Evolutionary conservation across 176 grass and related monocot genomes (phyloP).

Genomic region (Coix lacrymajobi): DNA sequence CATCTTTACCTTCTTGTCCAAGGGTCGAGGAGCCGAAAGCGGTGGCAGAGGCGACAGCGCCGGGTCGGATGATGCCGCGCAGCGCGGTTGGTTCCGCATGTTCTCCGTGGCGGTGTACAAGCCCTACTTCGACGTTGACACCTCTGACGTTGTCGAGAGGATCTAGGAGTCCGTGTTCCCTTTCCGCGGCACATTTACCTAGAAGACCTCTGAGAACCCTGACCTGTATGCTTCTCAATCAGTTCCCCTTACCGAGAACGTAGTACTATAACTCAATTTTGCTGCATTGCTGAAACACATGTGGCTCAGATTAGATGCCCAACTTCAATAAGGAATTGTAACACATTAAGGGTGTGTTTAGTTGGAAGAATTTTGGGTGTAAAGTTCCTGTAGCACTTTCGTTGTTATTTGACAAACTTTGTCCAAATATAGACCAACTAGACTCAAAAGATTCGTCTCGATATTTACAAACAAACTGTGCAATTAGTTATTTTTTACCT

Average conservation of each 20-base stretch:
- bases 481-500: too few relatives aligned
- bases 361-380: too few relatives aligned
- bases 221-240: conserved; percentile 66
- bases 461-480: too few relatives aligned
- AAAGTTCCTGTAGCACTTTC: too few relatives aligned
- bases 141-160: conserved; percentile 85
- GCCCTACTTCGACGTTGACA: conserved; percentile 88
- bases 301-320: too few relatives aligned
- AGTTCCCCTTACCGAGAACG: neutral
- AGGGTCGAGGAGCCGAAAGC: conserved; percentile 29
- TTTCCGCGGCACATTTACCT: conserved; percentile 84
- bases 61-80: conserved; percentile 50
- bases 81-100: conserved; percentile 76
- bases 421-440: too few relatives aligned
- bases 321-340: too few relatives aligned
- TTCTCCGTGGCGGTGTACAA: conserved; percentile 88
- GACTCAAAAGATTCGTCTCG: too few relatives aligned
- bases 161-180: conserved; percentile 94
- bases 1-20: conserved; percentile 84
- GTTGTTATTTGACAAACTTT: too few relatives aligned
- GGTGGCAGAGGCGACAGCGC: conserved; percentile 30
- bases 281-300: neutral
- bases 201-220: conserved; percentile 85
- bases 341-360: too few relatives aligned
- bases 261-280: neutral